Base-by-base conservation (phyloP, 305 asterid species). In the Fraxinus platypoda region DNA sequence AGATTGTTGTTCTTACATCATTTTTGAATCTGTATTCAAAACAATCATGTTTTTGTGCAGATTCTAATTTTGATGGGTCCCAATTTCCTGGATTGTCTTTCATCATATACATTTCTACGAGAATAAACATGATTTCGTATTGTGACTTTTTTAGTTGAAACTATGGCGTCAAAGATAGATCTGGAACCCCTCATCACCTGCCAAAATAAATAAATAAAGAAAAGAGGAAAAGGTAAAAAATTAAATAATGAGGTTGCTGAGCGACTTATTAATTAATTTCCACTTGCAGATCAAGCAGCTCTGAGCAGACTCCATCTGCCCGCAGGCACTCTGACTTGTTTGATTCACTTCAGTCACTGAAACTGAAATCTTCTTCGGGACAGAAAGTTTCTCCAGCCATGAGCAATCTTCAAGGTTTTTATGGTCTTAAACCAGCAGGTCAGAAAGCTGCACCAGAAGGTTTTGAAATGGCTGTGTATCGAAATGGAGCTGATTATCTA, bases 301-400 rank as follows among this genome's bases (percentile, higher is more conserved):
- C 91, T 52, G 91, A 86, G 77, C 89, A 84, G 88, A 81, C 88
- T 75, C 83, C 83, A 46, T 78, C 88, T 64, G 82, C 75, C 78
- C 91, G 85, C 62, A 84, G 98, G 78, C 89, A 91, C 82, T 88
- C 97, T 72, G 95, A 94, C 88, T 37, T 95, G 52, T 94, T 91
- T 7, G 95, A 94, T 86, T 87, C 98, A 43, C 92, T 95, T 82
- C 94, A 87, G 52, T 95, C 99, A 15, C 86, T 94, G 82, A 92
- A 89, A 88, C 75, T 90, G 81, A 87, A 86, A 70, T 85, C 97
- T 72, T 87, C 95, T 76, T 88, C 94, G 3, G 93, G 86, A 70
- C 83, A 82, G 54, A 88, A 90, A 81, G 88, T 83, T 46, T 90
- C 97, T 71, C 90, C 92, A 5, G 93, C 97, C 79, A 89, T 90